Evolutionary conservation across 2,329 filamentous ascomycete species (phyloP).

Genomic region (Talaromyces rugulosus): DNA sequence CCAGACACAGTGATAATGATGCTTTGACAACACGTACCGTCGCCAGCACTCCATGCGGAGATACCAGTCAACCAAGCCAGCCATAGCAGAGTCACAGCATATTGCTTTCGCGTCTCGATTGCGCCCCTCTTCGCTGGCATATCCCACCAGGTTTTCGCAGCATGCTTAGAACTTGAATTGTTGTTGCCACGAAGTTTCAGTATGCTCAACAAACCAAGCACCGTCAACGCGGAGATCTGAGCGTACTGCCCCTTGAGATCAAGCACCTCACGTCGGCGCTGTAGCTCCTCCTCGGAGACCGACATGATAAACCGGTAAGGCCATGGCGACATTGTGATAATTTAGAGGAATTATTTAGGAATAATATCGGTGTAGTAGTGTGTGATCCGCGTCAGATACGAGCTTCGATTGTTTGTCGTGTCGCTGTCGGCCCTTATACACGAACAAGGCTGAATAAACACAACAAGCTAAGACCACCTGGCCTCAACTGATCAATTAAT

Average conservation of each 20-base stretch:
- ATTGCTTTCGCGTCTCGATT: conserved; percentile 49
- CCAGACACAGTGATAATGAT: neutral
- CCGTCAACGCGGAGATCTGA: conserved; percentile 49
- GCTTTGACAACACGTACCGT: conserved; percentile 39
- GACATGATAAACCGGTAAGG: conserved; percentile 49
- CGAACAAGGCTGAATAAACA: neutral
- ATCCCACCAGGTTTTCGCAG: conserved; percentile 37
- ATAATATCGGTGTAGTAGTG: neutral
- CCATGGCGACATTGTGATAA: conserved; percentile 25
- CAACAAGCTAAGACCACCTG: neutral
- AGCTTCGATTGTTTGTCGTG: neutral
- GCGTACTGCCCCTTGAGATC: conserved; percentile 53
- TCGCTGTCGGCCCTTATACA: neutral
- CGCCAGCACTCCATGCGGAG: conserved; percentile 48
- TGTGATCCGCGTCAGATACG: neutral
- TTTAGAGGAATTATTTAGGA: neutral
- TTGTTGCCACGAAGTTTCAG: neutral
- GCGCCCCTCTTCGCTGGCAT: conserved; percentile 40
- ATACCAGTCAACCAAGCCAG: conserved; percentile 50
- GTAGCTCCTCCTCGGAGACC: conserved; percentile 47
- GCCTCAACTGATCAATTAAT: neutral
- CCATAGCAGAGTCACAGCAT: conserved; percentile 47
- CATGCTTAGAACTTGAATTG: neutral
- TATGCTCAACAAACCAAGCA: conserved; percentile 26
- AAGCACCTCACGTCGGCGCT: conserved; percentile 49